Conservation (phyloP, 2,329 filamentous ascomycete species). For the Didymella glomerata region DNA sequence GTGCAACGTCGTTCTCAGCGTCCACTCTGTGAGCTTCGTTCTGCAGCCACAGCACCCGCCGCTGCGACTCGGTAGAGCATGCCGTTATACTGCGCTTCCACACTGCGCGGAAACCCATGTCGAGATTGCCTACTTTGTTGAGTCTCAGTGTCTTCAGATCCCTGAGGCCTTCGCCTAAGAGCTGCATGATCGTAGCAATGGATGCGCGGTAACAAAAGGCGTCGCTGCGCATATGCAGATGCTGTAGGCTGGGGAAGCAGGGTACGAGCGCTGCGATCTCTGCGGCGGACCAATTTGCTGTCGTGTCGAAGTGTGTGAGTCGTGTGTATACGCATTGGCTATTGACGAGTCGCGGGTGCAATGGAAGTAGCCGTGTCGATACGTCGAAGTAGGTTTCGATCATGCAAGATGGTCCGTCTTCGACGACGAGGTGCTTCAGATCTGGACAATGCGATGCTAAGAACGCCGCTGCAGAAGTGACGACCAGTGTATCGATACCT, state of each 20-base stretch:
- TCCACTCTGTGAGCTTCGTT: conserved; percentile 26
- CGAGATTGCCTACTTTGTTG: conserved; percentile 24
- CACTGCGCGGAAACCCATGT: conserved; percentile 27
- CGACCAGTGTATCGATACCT: conserved; percentile 14
- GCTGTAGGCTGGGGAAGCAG: conserved; percentile 17
- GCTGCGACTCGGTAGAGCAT: conserved; percentile 20
- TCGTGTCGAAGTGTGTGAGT: conserved; percentile 24
- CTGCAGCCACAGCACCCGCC: conserved; percentile 23
- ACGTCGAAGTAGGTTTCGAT: conserved; percentile 26
- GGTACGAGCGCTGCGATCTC: conserved; percentile 22
- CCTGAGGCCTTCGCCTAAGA: conserved; percentile 16
- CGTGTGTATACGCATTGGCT: background rate
- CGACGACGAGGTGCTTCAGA: conserved; percentile 18
- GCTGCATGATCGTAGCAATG: conserved; percentile 16
- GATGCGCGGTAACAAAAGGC: conserved; percentile 28
- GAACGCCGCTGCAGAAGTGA: conserved; percentile 24
- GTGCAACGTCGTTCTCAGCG: conserved; percentile 27
- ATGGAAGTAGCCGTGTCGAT: conserved; percentile 12
- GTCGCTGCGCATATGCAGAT: conserved; percentile 26
- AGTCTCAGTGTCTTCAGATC: conserved; percentile 20
- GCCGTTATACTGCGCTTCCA: conserved; percentile 27
- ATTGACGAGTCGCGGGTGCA: conserved; percentile 1
- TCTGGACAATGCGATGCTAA: conserved; percentile 25
- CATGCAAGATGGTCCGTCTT: conserved; percentile 23
- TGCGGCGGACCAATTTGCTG: conserved; percentile 23